These are phyloP conservation scores for Bruguiera parviflora DNA, from an alignment of 345 rosid species.

Conservation along the genomic window DNA sequence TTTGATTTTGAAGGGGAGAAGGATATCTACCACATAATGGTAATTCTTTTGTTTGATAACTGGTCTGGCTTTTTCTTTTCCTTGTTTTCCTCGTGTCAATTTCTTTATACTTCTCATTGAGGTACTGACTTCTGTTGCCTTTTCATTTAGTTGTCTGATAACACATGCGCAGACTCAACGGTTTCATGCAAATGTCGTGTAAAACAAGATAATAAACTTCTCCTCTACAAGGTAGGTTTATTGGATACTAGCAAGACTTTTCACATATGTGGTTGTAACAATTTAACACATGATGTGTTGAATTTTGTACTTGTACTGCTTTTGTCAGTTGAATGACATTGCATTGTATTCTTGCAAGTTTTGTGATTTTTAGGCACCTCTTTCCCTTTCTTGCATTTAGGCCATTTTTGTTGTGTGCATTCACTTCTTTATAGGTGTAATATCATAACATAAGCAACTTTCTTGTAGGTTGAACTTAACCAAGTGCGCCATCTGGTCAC, in stretches of 20 bases:
- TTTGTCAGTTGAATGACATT: neutral
- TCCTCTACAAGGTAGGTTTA: conserved; percentile 53
- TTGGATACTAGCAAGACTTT: neutral
- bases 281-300: neutral
- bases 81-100: no score
- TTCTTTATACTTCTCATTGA: neutral
- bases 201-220: conserved; percentile 43
- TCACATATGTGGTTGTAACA: neutral
- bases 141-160: conserved; percentile 41
- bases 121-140: conserved; percentile 6
- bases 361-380: conserved; percentile 4
- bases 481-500: conserved; percentile 46
- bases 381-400: no score
- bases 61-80: neutral
- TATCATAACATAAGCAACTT: conserved; percentile 6
- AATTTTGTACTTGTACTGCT: neutral
- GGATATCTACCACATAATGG: conserved; percentile 55
- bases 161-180: conserved; percentile 18
- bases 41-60: conserved; percentile 16
- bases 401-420: no score
- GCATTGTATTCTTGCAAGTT: neutral
- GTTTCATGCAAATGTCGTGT: conserved; percentile 53
- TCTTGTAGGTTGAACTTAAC: conserved; percentile 41
- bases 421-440: conserved; percentile 2
- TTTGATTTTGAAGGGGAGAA: conserved; percentile 35